phyloP scores from a whole-genome alignment of 371 early-diverging fungal genomes.

The Mucor irregularis region DNA sequence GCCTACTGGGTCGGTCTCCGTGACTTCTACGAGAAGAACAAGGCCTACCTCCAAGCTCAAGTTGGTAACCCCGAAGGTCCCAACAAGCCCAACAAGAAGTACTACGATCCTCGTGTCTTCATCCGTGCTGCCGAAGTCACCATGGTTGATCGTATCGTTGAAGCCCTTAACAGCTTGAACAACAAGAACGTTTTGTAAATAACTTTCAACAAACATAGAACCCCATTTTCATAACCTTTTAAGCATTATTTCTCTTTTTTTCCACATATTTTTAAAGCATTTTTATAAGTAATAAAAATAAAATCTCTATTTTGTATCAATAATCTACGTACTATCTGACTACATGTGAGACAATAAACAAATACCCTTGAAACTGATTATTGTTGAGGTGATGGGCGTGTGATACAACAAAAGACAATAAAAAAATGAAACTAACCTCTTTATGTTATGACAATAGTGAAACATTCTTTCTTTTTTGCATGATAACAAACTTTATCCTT shows the following conservation, averaged over 20 bases:
- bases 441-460: not conserved
- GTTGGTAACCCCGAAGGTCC: conserved; percentile 92
- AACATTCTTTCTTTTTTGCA: not conserved
- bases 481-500: too few species aligned
- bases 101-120: conserved; percentile 91
- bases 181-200: conserved; percentile 74
- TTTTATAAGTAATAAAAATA: not conserved
- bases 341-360: not conserved
- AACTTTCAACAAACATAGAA: conserved; percentile 4
- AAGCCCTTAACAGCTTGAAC: conserved; percentile 77
- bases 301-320: conserved; percentile 2
- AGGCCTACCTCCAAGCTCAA: conserved; percentile 82
- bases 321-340: not conserved
- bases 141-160: conserved; percentile 77
- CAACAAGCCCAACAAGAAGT: conserved; percentile 94
- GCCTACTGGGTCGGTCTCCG: conserved; percentile 80
- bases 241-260: not conserved
- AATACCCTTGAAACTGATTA: not conserved
- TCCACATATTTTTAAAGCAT: not conserved
- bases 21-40: conserved; percentile 70
- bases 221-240: conserved; percentile 6
- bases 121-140: conserved; percentile 85
- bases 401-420: conserved; percentile 1
- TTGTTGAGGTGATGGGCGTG: not conserved
- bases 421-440: not conserved